phyloP scores from a whole-genome alignment of 2,329 filamentous ascomycete genomes.

The Aaosphaeria arxii region DNA sequence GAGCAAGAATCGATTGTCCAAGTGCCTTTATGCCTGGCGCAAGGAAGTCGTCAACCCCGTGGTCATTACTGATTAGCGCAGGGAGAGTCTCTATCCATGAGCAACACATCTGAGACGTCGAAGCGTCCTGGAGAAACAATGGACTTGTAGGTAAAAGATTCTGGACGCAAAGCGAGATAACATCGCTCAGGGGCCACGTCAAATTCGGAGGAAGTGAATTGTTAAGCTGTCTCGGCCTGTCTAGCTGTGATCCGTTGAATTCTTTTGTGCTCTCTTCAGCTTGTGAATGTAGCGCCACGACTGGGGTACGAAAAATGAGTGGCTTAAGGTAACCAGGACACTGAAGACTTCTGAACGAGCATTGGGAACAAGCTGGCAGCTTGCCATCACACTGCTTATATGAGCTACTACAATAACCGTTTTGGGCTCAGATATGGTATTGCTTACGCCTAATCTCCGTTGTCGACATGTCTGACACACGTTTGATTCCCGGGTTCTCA shows the following conservation, averaged over 20 bases:
- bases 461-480: background rate
- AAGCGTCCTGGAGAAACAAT: background rate
- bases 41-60: background rate
- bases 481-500: background rate
- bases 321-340: background rate
- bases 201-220: too few relatives aligned
- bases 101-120: background rate
- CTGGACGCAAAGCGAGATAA: background rate
- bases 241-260: too few relatives aligned
- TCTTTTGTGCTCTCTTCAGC: too few relatives aligned
- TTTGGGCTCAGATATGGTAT: background rate
- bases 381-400: background rate
- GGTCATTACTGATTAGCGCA: background rate
- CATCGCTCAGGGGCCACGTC: background rate
- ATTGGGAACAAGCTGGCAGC: background rate
- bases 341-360: background rate
- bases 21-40: background rate
- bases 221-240: too few relatives aligned
- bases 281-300: background rate
- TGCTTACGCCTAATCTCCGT: background rate
- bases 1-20: background rate
- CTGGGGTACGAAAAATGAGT: background rate
- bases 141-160: background rate
- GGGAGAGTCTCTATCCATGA: background rate
- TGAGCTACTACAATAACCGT: background rate